Conservation (phyloP, 2,329 filamentous ascomycete species). For the Alternaria dauci region DNA sequence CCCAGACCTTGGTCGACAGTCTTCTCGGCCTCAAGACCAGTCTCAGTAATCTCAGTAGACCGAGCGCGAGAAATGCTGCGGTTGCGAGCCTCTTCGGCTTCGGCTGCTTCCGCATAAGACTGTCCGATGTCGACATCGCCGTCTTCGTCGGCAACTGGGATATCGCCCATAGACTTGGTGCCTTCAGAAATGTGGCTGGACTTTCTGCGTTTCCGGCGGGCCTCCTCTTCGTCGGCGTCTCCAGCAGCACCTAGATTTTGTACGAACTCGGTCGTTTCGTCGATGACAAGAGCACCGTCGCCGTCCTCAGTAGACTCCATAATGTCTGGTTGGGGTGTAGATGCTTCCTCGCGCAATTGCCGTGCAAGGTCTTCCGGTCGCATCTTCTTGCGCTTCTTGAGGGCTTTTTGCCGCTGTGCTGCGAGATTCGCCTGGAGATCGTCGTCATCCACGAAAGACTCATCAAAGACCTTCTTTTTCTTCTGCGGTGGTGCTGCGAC, state of each 20-base stretch:
- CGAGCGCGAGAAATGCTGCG: constrained; percentile 45
- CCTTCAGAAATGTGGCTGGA: constrained; percentile 40
- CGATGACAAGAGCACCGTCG: constrained; percentile 83
- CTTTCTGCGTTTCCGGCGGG: constrained; percentile 61
- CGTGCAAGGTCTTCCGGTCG: constrained; percentile 87
- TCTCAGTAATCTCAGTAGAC: constrained; percentile 66
- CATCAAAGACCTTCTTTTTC: constrained; percentile 74
- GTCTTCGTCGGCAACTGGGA: constrained; percentile 56
- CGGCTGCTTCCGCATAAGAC: constrained; percentile 61
- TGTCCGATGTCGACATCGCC: constrained; percentile 64
- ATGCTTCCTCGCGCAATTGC: constrained; percentile 73
- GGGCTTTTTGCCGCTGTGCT: constrained; percentile 78
- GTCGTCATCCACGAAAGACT: constrained; percentile 87
- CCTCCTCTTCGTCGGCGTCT: constrained; percentile 37
- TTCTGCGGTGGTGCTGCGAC: constrained; percentile 36
- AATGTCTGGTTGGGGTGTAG: constrained; percentile 55
- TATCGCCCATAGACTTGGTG: constrained; percentile 33
- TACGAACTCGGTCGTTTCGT: constrained; percentile 95
- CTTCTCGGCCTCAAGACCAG: constrained; percentile 85
- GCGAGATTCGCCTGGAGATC: constrained; percentile 88
- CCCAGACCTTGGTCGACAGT: constrained; percentile 80
- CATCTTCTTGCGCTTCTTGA: constrained; percentile 91
- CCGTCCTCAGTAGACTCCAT: constrained; percentile 68
- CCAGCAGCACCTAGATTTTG: constrained; percentile 72
- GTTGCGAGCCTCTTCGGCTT: constrained; percentile 56